Conservation (phyloP, 768 basidiomycete species). For the Macrolepiota dolichaula region DNA sequence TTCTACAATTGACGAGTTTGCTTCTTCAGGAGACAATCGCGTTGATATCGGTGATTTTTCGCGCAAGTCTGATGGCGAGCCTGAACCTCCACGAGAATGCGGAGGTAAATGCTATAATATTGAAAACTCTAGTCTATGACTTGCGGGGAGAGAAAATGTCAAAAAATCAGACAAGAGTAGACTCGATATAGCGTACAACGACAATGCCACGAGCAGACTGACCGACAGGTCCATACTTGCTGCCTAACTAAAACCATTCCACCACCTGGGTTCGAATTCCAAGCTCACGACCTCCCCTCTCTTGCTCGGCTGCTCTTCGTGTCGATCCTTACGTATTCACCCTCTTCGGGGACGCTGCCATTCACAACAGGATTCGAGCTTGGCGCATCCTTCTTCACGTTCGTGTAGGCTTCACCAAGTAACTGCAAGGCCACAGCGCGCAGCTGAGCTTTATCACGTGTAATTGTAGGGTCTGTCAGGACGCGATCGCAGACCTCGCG, state of each 20-base stretch:
- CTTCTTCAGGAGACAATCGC: background rate
- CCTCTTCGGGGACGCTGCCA: constrained; percentile 44
- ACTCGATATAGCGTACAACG: too few relatives aligned
- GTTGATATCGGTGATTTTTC: constrained; percentile 3
- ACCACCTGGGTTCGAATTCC: background rate
- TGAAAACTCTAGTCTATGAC: background rate
- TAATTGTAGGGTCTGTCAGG: constrained; percentile 52
- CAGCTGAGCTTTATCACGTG: constrained; percentile 58
- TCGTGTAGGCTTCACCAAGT: constrained; percentile 75
- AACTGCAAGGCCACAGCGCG: constrained; percentile 83
- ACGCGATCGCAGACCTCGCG: constrained; percentile 87
- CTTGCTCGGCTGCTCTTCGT: constrained; percentile 59
- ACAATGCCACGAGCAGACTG: too few relatives aligned
- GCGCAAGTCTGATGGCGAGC: background rate
- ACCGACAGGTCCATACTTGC: too few relatives aligned
- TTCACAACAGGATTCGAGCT: constrained; percentile 13
- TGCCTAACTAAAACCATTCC: background rate
- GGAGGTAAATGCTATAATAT: background rate
- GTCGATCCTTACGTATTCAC: constrained; percentile 81
- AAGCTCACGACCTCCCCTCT: constrained; percentile 17
- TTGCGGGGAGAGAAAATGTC: background rate
- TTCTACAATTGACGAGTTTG: background rate
- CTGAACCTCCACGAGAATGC: too few relatives aligned
- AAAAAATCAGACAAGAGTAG: background rate
- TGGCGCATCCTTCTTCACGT: constrained; percentile 60